These are phyloP conservation scores for Fusarium abutilonis DNA, from an alignment of 2,329 filamentous ascomycete species.

Conservation along the genomic window DNA sequence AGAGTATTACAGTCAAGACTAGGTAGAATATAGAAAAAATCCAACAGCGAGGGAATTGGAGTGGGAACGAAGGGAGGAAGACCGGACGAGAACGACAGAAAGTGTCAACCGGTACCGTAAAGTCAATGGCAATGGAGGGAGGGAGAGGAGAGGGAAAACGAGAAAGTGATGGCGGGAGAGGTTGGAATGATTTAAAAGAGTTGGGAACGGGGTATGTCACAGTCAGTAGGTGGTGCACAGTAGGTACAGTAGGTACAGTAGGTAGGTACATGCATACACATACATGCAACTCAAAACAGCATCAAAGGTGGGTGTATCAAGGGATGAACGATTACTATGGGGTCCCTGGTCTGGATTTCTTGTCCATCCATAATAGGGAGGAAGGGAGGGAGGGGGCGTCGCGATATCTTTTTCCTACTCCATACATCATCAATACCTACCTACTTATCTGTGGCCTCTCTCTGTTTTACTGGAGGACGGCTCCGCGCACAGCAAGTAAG, in stretches of 20 bases:
- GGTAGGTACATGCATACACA: too few species aligned
- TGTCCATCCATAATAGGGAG: conserved; percentile 20
- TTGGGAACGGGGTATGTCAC: background rate
- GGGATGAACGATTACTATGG: conserved; percentile 32
- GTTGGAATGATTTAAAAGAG: conserved; percentile 43
- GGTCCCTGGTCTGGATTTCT: conserved; percentile 13
- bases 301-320: conserved; percentile 22
- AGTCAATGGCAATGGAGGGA: conserved; percentile 28
- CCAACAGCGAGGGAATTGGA: conserved; percentile 54
- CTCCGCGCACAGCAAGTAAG: background rate
- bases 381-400: conserved; percentile 13
- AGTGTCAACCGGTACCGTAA: conserved; percentile 32
- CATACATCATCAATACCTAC: too few species aligned
- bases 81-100: conserved; percentile 16
- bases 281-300: background rate
- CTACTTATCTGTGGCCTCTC: background rate
- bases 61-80: conserved; percentile 40
- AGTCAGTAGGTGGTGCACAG: background rate
- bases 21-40: conserved; percentile 43
- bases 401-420: conserved; percentile 10
- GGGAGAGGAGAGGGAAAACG: conserved; percentile 35
- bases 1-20: conserved; percentile 37
- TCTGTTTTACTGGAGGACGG: background rate
- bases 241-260: too few species aligned
- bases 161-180: conserved; percentile 19